These are phyloP conservation scores for Coniochaeta ligniaria DNA, from an alignment of 2,329 filamentous ascomycete species.

Conservation along the genomic window DNA sequence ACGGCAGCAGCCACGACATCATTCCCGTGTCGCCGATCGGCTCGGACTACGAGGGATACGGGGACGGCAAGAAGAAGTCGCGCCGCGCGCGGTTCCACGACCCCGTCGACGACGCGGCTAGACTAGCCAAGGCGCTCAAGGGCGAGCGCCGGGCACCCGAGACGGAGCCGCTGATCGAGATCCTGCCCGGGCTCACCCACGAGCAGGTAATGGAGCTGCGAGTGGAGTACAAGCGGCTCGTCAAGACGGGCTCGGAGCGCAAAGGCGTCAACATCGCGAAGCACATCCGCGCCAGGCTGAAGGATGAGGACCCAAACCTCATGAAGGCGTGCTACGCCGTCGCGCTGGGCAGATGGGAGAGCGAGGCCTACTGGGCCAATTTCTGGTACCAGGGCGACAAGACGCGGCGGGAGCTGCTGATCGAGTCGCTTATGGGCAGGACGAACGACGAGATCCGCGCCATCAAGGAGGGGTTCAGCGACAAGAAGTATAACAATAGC, in stretches of 20 bases:
- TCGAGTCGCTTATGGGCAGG: constrained; percentile 87
- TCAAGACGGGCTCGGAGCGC: constrained; percentile 66
- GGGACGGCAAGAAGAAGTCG: constrained; percentile 36
- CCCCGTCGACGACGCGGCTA: constrained; percentile 68
- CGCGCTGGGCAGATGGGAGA: constrained; percentile 83
- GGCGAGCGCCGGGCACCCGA: constrained; percentile 57
- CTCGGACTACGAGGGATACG: constrained; percentile 38
- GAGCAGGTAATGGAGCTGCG: constrained; percentile 84
- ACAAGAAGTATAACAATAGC: constrained; percentile 84
- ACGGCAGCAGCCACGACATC: constrained; percentile 40
- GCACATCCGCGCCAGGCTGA: constrained; percentile 70
- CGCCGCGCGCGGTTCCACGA: constrained; percentile 77
- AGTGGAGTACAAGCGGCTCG: constrained; percentile 82
- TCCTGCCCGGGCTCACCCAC: constrained; percentile 76
- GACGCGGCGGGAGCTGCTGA: constrained; percentile 78
- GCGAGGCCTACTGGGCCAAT: constrained; percentile 95
- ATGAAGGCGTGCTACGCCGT: constrained; percentile 90
- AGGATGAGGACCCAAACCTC: constrained; percentile 66
- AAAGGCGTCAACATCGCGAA: constrained; percentile 81
- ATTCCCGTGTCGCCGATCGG: constrained; percentile 41
- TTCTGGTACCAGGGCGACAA: constrained; percentile 93
- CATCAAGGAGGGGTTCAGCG: constrained; percentile 84
- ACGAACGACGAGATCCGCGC: constrained; percentile 77
- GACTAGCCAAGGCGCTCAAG: constrained; percentile 68
- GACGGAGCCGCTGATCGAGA: constrained; percentile 66